Percentiles rank a stretch among this genome's conserved stretches.
Evolutionary conservation across 176 grass and related monocot species (phyloP).

Genomic region (Paspalum notatum): DNA sequence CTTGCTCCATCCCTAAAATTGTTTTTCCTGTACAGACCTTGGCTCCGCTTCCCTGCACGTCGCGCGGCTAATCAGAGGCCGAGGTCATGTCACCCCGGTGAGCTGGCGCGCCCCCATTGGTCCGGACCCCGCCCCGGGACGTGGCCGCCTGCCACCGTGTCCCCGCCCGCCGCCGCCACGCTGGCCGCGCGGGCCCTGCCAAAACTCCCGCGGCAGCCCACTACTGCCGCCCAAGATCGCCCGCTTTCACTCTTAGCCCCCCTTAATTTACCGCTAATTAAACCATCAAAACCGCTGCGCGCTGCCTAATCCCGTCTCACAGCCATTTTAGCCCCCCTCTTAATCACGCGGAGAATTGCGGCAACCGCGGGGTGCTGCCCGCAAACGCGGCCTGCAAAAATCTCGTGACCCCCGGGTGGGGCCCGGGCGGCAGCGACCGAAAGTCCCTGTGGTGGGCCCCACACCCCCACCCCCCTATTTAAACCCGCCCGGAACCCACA

Average conservation of each 20-base stretch:
- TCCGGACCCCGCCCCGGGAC: neutral
- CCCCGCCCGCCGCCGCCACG: neutral
- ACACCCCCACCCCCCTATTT: no score
- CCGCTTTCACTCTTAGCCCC: no score
- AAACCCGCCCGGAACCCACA: no score
- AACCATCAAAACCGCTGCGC: neutral
- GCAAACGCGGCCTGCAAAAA: neutral
- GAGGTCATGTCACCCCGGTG: neutral
- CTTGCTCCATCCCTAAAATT: no score
- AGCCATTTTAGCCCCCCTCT: neutral
- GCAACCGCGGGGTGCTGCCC: rapidly evolving
- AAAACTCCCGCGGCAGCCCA: neutral
- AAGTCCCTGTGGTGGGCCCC: neutral
- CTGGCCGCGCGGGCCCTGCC: neutral
- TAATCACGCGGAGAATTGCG: neutral
- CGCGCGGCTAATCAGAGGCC: conserved; percentile 36
- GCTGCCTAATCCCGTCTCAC: neutral
- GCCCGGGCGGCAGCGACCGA: rapidly evolving
- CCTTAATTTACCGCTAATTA: neutral
- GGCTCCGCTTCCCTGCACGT: no score
- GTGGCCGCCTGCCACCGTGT: conserved; percentile 16
- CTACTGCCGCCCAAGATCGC: neutral
- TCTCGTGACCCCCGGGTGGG: conserved; percentile 25
- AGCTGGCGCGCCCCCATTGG: conserved; percentile 11
- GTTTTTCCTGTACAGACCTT: no score